Evolutionary conservation across 495 filamentous ascomycete genomes (phyloP), one percentile per base, ranked within the genome.

Genomic region (Podospora pseudopauciseta): DNA sequence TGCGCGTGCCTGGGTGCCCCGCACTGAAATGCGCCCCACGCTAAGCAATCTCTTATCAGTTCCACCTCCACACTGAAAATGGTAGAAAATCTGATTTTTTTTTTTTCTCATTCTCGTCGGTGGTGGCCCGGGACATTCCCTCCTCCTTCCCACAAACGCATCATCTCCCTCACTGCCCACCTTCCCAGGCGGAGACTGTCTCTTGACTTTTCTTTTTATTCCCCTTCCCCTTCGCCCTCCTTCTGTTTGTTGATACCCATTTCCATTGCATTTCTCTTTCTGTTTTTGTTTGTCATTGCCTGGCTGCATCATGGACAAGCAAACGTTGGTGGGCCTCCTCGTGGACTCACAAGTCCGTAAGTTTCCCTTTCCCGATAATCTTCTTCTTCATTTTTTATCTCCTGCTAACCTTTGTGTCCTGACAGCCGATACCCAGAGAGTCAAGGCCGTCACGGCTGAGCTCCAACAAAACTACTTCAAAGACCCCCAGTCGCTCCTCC

Each of bases 401-500:
- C 64, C 54, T 74, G 73, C 80, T 73, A 77, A 84, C 78, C 49
- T 5, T 44, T 76, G 75, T 67, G 28, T 16, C 64, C 30, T 61
- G 65, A 63, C 70, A 93, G 90, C 91, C 71, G 88, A 94, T 75
- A 94, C 92, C 59, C 84, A 89, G 39, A 86, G 83, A 70, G 88
- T 99, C 75, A 97, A 97, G 84, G 86, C 90, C 64, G 93, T 93
- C 44, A 99, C 95, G n/a, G 86, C 89, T 13, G 86, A 90, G 69
- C 86, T 99, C 61, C 93, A 94, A 79, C 92, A 94, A 75, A 91
- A 91, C 73, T 97, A 91, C 84, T 98, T 95, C 80, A 87, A 88
- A 67, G 86, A 94, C 66, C 92, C 94, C 5, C 86, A 92, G 68
- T 90, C 92, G 4, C 87, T 99, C 7, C 83, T 91, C 28, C 84